Base-by-base conservation (phyloP, 1,284 basidiomycete species). In the Microbotryum silenes-acaulis region DNA sequence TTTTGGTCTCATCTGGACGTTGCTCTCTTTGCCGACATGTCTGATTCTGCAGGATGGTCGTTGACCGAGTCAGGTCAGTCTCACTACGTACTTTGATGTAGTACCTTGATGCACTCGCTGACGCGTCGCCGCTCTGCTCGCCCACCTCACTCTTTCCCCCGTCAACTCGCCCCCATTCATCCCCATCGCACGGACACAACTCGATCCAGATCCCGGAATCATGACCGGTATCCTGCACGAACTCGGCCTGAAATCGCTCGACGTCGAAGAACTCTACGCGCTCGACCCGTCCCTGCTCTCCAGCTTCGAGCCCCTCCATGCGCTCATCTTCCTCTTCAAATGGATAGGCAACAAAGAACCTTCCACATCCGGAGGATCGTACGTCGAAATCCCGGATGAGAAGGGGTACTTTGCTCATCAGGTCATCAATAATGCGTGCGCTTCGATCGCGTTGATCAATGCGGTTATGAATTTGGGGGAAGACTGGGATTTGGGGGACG, bases 251-350 rank as follows among this genome's bases (percentile, higher is more conserved):
- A 73, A 73, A 42, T 79, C 79, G 1, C 68, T 79, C 21, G 76
- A 79, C 65, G 78, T 80, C 31, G 77, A 73, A 70, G 77, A 75
- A 75, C 79, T 96, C 14, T 93, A 91, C 74, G 89, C 89, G 10
- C 81, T 94, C 52, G 91, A 94, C 70, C 71, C 84, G 0, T 83
- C 83, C 21, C 81, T 85, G 10, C 78, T 94, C 20, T 79, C 82
- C 23, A 78, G 83, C 6, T 78, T 93, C 25, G 82, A 88, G 72
- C 91, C 91, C 50, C 78, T 94, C 6, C 86, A 88, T 67, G 90
- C 91, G 1, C 80, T 94, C 51, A 87, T 94, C 68, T 94, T 96
- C 75, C 81, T 96, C 59, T 96, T 96, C 81, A 94, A 94, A 80
- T 94, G 89, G 74, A 51, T 64, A 44, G 52, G 45, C 2, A 33